These are phyloP conservation scores for Penicillium simplicissimum DNA, from an alignment of 495 filamentous ascomycete species.

Conservation along the genomic window DNA sequence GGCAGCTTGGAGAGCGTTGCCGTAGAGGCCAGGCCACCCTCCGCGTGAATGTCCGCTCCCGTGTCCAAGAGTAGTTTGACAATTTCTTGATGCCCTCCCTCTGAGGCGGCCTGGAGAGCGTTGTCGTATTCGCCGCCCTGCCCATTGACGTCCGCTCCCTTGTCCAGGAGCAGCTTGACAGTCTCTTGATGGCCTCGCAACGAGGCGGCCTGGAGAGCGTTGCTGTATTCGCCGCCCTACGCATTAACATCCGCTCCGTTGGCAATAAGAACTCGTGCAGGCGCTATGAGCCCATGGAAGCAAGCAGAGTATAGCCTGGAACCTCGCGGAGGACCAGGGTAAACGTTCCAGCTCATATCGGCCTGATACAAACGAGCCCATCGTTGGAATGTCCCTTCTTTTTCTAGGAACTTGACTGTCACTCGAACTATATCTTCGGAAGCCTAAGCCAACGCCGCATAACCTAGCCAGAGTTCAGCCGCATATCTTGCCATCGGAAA, in stretches of 20 bases:
- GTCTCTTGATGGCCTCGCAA: not conserved
- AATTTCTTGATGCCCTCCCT: not conserved
- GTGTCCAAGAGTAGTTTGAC: not conserved
- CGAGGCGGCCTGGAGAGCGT: not conserved
- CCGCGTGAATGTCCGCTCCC: not conserved
- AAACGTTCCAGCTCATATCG: not conserved
- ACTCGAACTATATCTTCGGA: not conserved
- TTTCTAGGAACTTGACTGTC: not conserved
- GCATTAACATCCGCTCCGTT: not conserved
- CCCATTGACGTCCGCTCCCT: not conserved
- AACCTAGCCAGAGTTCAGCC: no score
- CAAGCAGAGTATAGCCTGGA: not conserved
- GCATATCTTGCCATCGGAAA: no score
- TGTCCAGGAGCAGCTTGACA: not conserved
- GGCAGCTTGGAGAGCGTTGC: not conserved
- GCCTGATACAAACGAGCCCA: not conserved
- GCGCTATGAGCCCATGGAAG: not conserved
- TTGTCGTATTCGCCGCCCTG: not conserved
- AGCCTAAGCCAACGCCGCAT: not conserved
- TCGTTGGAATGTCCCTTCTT: not conserved
- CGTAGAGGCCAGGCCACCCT: not conserved
- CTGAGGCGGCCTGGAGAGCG: not conserved
- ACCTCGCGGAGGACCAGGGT: not conserved
- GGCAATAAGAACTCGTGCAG: not conserved
- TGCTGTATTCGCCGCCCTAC: not conserved